Evolutionary conservation across 1,139 yeast genomes (phyloP).

Genomic region (Blastobotrys arbuscula): DNA sequence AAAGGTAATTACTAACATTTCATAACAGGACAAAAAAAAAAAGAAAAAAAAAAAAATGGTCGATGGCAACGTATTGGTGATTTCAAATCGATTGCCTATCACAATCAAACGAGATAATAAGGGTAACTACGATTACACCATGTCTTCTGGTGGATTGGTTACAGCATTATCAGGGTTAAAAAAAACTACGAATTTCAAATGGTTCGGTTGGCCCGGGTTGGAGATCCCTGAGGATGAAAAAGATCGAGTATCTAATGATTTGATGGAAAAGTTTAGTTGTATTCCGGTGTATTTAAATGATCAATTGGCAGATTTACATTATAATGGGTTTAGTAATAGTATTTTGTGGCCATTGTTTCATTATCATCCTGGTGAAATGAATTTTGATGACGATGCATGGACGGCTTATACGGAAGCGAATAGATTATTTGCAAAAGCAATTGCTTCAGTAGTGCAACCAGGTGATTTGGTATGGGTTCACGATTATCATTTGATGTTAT

Average conservation of each 20-base stretch:
- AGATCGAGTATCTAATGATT: conserved; percentile 59
- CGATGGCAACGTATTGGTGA: conserved; percentile 71
- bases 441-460: conserved; percentile 67
- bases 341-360: conserved; percentile 98
- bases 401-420: conserved; percentile 96
- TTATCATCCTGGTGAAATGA: conserved; percentile 99
- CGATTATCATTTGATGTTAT: conserved; percentile 92
- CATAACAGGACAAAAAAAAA: neutral
- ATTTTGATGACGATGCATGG: conserved; percentile 97
- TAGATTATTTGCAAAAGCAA: conserved; percentile 67
- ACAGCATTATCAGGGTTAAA: conserved; percentile 92
- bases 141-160: conserved; percentile 97
- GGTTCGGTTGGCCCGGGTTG: conserved; percentile 96
- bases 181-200: conserved; percentile 78
- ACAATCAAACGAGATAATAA: conserved; percentile 70
- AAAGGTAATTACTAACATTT: neutral
- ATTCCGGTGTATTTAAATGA: conserved; percentile 86
- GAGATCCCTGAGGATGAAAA: conserved; percentile 80
- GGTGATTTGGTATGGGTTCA: conserved; percentile 96
- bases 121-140: conserved; percentile 60
- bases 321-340: conserved; percentile 87
- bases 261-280: conserved; percentile 75
- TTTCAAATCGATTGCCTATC: conserved; percentile 91
- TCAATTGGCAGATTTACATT: conserved; percentile 89
- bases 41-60: conserved; percentile 12